A percentile compares a stretch with the other conserved stretches of the same genome.
Evolutionary conservation across 2,329 filamentous ascomycete species (phyloP).

Genomic region (Pleoardoris graminearum): DNA sequence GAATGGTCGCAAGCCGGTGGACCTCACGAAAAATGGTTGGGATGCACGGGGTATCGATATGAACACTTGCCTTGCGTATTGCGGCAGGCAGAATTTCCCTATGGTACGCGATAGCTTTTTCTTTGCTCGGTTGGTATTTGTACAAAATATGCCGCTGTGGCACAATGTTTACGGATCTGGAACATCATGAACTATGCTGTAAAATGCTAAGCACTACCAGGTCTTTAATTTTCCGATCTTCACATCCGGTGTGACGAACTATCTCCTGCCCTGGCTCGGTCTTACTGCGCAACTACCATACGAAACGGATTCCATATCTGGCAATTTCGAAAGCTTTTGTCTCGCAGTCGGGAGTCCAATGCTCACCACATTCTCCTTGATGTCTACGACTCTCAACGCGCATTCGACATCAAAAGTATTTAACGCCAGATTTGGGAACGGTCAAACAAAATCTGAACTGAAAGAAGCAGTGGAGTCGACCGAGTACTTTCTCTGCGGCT

Average conservation of each 20-base stretch:
- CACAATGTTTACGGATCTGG: too few relatives aligned
- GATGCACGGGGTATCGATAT: conserved; percentile 1
- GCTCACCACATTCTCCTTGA: neutral
- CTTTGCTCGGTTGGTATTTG: too few relatives aligned
- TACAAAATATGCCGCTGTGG: too few relatives aligned
- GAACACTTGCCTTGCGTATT: neutral
- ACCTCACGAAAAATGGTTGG: neutral
- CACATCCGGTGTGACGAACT: neutral
- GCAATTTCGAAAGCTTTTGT: neutral
- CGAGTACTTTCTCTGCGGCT: neutral
- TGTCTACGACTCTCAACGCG: neutral
- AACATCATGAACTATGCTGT: neutral
- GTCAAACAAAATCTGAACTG: neutral
- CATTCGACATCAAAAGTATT: neutral
- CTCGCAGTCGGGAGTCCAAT: neutral
- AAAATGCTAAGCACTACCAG: neutral
- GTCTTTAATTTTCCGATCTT: conserved; percentile 3
- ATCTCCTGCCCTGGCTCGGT: neutral
- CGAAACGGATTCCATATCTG: neutral
- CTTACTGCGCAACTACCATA: neutral
- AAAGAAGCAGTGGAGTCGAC: neutral
- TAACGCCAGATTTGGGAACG: neutral
- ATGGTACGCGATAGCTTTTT: neutral
- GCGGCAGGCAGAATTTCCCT: neutral
- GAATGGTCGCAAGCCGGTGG: neutral